Evolutionary conservation across 1,139 yeast genomes (phyloP), one percentile per base, ranked within the genome.

Genomic region (Yamadazyma sp.): DNA sequence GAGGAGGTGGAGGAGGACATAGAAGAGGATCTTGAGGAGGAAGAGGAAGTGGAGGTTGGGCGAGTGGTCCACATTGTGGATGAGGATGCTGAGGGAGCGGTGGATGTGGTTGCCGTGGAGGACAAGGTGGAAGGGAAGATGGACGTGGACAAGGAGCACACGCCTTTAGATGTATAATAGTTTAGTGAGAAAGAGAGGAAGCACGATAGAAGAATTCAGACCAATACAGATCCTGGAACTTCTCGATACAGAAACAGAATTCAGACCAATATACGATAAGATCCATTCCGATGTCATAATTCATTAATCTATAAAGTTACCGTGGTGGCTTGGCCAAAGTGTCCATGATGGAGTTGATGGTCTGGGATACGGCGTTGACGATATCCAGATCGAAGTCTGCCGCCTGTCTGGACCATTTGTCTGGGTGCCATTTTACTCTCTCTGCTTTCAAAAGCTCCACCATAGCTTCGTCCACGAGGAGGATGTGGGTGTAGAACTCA

Each of bases 351-450:
- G 42, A 31, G 26, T 49, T 49, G 12, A 49, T 32, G 31, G 43
- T 33, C 30, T 41, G 35, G n/a, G 52, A 45, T 10, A 71, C 49
- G 26, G 47, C 48, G 38, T 61, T 62, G 18, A 69, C 60, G 26
- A 64, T 50, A 22, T 61, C 61, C 45, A 46, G 41, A 39, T 57
- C 59, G 34, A 58, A 36, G 4, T 55, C 55, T 3, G 26, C 4
- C 4, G 30, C 23, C n/a, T n/a, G n/a, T n/a, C n/a, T n/a, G n/a
- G n/a, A n/a, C 77, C 77, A 70, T 50, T 71, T 75, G 53, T 83
- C 89, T 1, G 89, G 89, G 54, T 83, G 89, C 88, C 88, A 83
- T 44, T 76, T 61, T 3, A 81, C 56, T 43, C 88, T 52, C 50
- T 82, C 88, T 24, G 47, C 51, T 42, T 71, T 76, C 6, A 80